phyloP scores from a whole-genome alignment of 768 basidiomycete species.

The Auricularia sp. region DNA sequence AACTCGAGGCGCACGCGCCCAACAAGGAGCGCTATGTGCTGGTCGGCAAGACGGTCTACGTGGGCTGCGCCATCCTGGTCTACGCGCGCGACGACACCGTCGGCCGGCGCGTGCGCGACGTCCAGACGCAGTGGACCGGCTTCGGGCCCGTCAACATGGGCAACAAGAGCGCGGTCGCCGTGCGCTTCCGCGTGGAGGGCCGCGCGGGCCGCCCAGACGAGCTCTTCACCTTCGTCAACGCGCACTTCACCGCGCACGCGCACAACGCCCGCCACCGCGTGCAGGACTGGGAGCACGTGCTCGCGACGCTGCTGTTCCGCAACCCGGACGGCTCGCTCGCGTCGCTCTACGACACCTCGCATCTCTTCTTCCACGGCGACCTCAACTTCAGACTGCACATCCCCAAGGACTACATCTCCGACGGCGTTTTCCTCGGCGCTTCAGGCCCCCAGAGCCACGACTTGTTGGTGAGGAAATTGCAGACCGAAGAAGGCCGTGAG shows the following conservation, averaged over 20 bases:
- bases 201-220: constrained; percentile 48
- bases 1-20: constrained; percentile 61
- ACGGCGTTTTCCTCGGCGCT: constrained; percentile 8
- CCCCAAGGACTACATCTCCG: constrained; percentile 42
- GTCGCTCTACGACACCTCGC: constrained; percentile 75
- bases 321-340: constrained; percentile 24
- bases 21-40: constrained; percentile 68
- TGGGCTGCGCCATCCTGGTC: constrained; percentile 78
- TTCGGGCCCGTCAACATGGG: constrained; percentile 68
- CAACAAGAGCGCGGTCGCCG: constrained; percentile 90
- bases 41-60: constrained; percentile 71
- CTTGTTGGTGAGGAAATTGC: constrained; percentile 31
- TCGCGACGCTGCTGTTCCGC: constrained; percentile 66
- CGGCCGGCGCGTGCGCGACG: constrained; percentile 48
- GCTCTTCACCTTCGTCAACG: constrained; percentile 86
- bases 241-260: constrained; percentile 81
- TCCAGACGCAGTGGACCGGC: constrained; percentile 69
- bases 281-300: constrained; percentile 73
- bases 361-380: constrained; percentile 89
- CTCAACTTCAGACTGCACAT: constrained; percentile 78
- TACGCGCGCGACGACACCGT: constrained; percentile 69
- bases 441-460: background rate
- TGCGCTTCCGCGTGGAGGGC: constrained; percentile 64
- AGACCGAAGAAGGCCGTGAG: constrained; percentile 43
- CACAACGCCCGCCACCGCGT: constrained; percentile 54